Conservation (phyloP, 2,329 filamentous ascomycete genomes). For the Sarocladium brachiariae region DNA sequence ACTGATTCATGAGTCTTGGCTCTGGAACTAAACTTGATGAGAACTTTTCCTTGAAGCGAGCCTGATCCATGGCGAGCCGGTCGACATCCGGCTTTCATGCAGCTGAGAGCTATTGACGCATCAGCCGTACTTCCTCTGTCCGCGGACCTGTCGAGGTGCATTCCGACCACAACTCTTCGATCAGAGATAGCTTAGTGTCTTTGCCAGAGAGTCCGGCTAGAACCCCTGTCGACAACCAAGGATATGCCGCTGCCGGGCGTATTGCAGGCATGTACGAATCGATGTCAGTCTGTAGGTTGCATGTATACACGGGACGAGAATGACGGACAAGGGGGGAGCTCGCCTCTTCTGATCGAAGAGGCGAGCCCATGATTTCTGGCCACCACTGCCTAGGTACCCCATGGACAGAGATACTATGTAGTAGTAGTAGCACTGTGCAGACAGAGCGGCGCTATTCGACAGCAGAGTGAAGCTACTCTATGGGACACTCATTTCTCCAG, state of each 20-base stretch:
- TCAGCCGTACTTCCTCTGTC: background rate
- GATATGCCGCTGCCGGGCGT: constrained; percentile 3
- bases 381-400: too few species aligned
- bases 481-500: background rate
- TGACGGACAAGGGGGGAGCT: background rate
- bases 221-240: background rate
- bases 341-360: background rate
- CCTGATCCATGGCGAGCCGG: background rate
- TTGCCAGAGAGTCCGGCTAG: background rate
- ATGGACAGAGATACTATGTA: too few species aligned
- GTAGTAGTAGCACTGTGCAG: constrained; percentile 1
- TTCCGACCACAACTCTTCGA: background rate
- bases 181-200: background rate
- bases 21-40: background rate
- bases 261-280: background rate
- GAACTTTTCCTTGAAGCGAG: background rate
- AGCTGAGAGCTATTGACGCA: constrained; percentile 7
- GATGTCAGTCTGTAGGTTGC: background rate
- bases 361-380: background rate
- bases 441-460: background rate
- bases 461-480: background rate
- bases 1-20: background rate
- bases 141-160: constrained; percentile 7
- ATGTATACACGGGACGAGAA: constrained; percentile 5
- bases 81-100: background rate